phyloP scores from a whole-genome alignment of 768 basidiomycete species.

The Tulasnella sp. region DNA sequence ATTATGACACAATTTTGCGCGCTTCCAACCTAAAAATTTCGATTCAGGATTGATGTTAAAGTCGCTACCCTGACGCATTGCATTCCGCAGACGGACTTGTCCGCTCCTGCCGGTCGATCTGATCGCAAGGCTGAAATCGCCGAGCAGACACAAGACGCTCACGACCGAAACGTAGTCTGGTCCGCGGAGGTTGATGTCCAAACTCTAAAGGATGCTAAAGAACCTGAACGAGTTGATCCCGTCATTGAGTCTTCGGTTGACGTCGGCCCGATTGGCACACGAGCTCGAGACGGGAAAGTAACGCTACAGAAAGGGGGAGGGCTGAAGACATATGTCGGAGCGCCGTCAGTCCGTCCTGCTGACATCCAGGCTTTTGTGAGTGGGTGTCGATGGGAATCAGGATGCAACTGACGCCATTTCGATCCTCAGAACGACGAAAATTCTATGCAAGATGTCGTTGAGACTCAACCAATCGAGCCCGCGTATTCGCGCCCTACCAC shows the following conservation, averaged over 20 bases:
- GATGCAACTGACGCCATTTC: neutral
- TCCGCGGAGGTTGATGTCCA: constrained; percentile 24
- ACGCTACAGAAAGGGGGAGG: neutral
- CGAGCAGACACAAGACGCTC: constrained; percentile 15
- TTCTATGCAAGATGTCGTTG: neutral
- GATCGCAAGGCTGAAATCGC: constrained; percentile 17
- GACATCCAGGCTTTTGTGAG: constrained; percentile 18
- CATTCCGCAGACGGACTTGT: constrained; percentile 14
- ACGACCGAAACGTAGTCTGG: constrained; percentile 28
- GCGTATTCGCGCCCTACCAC: neutral
- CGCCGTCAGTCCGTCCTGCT: neutral
- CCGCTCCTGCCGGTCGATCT: too few species aligned
- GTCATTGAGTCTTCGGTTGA: neutral
- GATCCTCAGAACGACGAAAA: neutral
- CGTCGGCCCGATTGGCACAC: constrained; percentile 17
- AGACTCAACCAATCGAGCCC: constrained; percentile 24
- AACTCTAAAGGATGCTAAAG: constrained; percentile 8
- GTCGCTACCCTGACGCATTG: constrained; percentile 1
- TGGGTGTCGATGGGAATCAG: neutral
- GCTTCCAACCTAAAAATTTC: neutral
- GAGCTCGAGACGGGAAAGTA: neutral
- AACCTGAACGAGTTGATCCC: neutral
- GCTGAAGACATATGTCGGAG: constrained; percentile 3
- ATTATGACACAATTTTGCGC: neutral
- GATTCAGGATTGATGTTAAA: constrained; percentile 17